Evolutionary conservation across 1,284 basidiomycete genomes (phyloP).

Genomic region (Boletus semigastroideus): DNA sequence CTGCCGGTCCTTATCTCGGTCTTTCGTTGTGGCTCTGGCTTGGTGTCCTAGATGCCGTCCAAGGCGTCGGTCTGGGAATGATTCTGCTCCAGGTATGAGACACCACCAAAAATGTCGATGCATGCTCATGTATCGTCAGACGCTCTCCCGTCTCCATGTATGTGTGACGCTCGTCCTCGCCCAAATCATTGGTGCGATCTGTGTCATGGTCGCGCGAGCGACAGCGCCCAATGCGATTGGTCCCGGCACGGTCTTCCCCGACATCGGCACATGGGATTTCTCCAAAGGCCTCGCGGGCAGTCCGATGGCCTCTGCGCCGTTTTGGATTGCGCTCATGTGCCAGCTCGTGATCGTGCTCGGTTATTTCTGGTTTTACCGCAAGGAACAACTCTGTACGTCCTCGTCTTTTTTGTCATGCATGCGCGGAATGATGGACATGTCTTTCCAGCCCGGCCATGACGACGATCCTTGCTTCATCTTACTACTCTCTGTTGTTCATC

Average conservation of each 20-base stretch:
- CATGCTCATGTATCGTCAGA: conserved; percentile 42
- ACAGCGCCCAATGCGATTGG: conserved; percentile 84
- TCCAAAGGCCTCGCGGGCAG: conserved; percentile 66
- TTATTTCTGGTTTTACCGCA: conserved; percentile 94
- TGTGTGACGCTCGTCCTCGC: conserved; percentile 88
- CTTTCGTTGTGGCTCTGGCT: conserved; percentile 91
- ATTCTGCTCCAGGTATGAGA: conserved; percentile 77
- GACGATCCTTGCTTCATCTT: not conserved
- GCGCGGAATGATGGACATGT: not conserved
- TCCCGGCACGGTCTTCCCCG: conserved; percentile 89
- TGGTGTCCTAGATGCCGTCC: conserved; percentile 88
- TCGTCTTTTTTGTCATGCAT: not conserved
- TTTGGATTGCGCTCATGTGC: conserved; percentile 84
- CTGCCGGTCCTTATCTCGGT: conserved; percentile 81
- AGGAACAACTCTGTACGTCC: conserved; percentile 72
- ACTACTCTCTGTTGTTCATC: not conserved
- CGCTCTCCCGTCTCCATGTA: conserved; percentile 87
- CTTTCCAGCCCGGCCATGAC: conserved; percentile 10
- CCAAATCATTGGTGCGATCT: conserved; percentile 78
- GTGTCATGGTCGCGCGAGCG: conserved; percentile 83
- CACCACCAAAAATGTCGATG: not conserved
- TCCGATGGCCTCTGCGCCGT: conserved; percentile 76
- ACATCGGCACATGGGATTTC: conserved; percentile 86
- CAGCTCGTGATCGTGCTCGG: conserved; percentile 84
- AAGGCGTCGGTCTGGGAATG: conserved; percentile 92